Evolutionary conservation across 2,329 filamentous ascomycete species (phyloP).

Genomic region (Claviceps purpurea): DNA sequence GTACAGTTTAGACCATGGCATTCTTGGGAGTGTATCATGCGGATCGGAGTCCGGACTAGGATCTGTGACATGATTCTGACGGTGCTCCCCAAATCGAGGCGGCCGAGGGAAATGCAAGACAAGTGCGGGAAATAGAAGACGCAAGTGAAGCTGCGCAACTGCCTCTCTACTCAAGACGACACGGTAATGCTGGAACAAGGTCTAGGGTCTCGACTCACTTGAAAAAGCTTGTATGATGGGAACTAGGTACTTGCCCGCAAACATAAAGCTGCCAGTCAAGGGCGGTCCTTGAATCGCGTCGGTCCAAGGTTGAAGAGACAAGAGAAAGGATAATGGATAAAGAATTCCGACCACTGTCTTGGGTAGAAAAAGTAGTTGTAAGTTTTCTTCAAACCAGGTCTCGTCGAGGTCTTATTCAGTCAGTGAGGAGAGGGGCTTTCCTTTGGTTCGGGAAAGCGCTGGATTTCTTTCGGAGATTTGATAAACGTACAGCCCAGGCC

Average conservation of each 20-base stretch:
- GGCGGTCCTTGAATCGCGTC: conserved; percentile 12
- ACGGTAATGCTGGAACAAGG: conserved; percentile 15
- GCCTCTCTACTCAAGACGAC: neutral
- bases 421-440: conserved; percentile 15
- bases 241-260: conserved; percentile 41
- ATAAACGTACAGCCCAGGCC: conserved; percentile 16
- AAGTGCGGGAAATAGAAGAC: neutral
- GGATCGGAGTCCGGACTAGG: neutral
- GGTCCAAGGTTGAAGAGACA: conserved; percentile 19
- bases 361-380: conserved; percentile 18
- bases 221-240: conserved; percentile 43
- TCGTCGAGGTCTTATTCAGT: conserved; percentile 25
- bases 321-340: conserved; percentile 17
- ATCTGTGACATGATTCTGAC: conserved; percentile 11
- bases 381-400: conserved; percentile 22
- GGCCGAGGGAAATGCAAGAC: neutral
- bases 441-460: conserved; percentile 14
- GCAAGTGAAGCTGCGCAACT: neutral
- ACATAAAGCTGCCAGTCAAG: conserved; percentile 37
- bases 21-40: neutral
- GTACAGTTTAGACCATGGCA: neutral
- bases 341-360: conserved; percentile 27
- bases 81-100: conserved; percentile 1
- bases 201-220: conserved; percentile 36
- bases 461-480: conserved; percentile 26